phyloP scores from a whole-genome alignment of 306 rosid genomes.

The Oxytropis ochrocephala region DNA sequence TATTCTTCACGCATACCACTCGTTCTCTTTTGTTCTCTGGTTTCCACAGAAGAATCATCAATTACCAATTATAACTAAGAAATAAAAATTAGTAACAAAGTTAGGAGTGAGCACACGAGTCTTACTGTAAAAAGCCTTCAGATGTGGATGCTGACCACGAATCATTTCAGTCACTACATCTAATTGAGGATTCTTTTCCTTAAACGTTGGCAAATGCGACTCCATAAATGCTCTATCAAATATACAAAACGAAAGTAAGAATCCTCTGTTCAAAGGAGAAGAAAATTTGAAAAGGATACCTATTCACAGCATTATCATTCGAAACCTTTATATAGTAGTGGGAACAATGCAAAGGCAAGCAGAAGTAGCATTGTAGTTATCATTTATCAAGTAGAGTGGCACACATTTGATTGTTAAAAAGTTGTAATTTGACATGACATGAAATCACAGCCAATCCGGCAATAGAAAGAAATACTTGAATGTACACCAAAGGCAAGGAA shows the following conservation, averaged over 20 bases:
- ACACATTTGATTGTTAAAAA: not conserved
- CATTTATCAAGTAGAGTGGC: not conserved
- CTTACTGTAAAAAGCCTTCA: constrained; percentile 77
- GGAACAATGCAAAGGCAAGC: not conserved
- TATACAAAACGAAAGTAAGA: constrained; percentile 4
- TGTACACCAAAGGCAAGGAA: not conserved
- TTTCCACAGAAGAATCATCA: constrained; percentile 16
- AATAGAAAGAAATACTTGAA: not conserved
- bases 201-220: constrained; percentile 56
- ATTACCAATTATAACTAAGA: not conserved
- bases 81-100: not conserved
- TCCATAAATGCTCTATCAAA: constrained; percentile 80
- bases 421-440: not conserved
- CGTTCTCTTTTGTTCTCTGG: constrained; percentile 65
- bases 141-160: constrained; percentile 92
- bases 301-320: not conserved
- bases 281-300: not conserved
- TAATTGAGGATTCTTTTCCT: constrained; percentile 76
- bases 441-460: not conserved
- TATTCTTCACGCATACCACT: constrained; percentile 77
- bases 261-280: not conserved
- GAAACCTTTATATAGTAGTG: not conserved
- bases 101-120: not conserved
- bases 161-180: constrained; percentile 80
- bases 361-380: not conserved